Conservation (phyloP, 1,139 yeast genomes). For the Wickerhamomyces sp. region DNA sequence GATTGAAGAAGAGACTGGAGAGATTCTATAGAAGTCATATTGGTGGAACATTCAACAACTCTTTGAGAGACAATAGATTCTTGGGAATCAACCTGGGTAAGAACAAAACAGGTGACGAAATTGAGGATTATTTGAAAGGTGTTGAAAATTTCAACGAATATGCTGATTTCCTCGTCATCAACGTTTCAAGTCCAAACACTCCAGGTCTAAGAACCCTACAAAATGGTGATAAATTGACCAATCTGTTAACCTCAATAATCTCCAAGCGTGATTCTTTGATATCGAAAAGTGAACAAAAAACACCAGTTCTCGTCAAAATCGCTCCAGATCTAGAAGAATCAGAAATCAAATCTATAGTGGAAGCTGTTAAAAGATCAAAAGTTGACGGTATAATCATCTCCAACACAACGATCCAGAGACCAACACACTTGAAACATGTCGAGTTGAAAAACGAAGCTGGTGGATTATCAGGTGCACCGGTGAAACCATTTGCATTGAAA, state of each 20-base stretch:
- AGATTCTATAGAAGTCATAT: conserved; percentile 26
- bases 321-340: conserved; percentile 88
- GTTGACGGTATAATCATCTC: conserved; percentile 92
- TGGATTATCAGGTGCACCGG: conserved; percentile 90
- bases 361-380: conserved; percentile 67
- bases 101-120: conserved; percentile 87
- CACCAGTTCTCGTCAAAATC: conserved; percentile 82
- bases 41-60: conserved; percentile 36
- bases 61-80: conserved; percentile 60
- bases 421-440: conserved; percentile 49
- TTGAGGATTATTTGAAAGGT: conserved; percentile 79
- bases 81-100: conserved; percentile 87
- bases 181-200: conserved; percentile 95
- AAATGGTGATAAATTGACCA: conserved; percentile 65
- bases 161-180: conserved; percentile 86
- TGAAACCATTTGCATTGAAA: conserved; percentile 70
- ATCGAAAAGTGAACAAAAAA: conserved; percentile 35
- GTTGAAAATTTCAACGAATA: conserved; percentile 73
- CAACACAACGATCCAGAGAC: conserved; percentile 86
- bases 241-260: conserved; percentile 60
- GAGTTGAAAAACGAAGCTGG: conserved; percentile 58
- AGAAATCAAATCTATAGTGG: conserved; percentile 80
- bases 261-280: conserved; percentile 48
- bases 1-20: conserved; percentile 57
- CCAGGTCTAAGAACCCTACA: conserved; percentile 91